A percentile compares a stretch with the other conserved stretches of the same genome.
phyloP scores from a whole-genome alignment of 2,329 filamentous ascomycete species.

The Penicillium hordei region DNA sequence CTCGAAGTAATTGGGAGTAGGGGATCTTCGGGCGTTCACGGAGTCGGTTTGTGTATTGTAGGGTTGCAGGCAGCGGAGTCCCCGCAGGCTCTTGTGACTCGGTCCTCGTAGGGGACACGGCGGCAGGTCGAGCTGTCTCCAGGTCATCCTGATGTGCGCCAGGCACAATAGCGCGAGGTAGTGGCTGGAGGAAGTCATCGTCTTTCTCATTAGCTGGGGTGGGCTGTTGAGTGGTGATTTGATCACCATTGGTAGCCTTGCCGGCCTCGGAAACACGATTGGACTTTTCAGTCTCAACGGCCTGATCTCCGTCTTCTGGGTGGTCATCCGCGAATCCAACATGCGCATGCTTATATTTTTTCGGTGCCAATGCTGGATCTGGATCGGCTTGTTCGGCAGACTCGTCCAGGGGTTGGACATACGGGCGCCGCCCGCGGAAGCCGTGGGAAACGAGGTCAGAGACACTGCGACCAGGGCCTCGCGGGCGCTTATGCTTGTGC shows the following conservation, averaged over 20 bases:
- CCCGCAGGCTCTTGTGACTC: slow-evolving; percentile 31
- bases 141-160: slow-evolving; percentile 23
- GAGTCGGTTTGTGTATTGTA: slow-evolving; percentile 68
- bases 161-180: slow-evolving; percentile 7
- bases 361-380: slow-evolving; percentile 17
- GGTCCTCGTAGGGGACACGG: slow-evolving; percentile 32
- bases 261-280: not conserved
- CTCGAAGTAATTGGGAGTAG: slow-evolving; percentile 70
- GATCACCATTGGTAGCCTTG: not conserved
- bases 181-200: slow-evolving; percentile 14
- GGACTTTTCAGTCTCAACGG: slow-evolving; percentile 6
- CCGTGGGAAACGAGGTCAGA: slow-evolving; percentile 39
- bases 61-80: slow-evolving; percentile 27
- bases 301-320: slow-evolving; percentile 22
- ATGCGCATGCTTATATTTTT: slow-evolving; percentile 46
- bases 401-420: slow-evolving; percentile 22
- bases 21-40: slow-evolving; percentile 66
- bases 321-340: slow-evolving; percentile 57
- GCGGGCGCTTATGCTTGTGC: slow-evolving; percentile 40
- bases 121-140: slow-evolving; percentile 27
- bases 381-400: slow-evolving; percentile 5
- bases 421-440: slow-evolving; percentile 36
- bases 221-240: slow-evolving; percentile 1
- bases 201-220: slow-evolving; percentile 15
- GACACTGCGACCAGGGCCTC: slow-evolving; percentile 33